A percentile compares a stretch with the other conserved stretches of the same genome.
These are phyloP conservation scores for Penicillium sp. DNA, from an alignment of 2,329 filamentous ascomycete species.

Conservation along the genomic window DNA sequence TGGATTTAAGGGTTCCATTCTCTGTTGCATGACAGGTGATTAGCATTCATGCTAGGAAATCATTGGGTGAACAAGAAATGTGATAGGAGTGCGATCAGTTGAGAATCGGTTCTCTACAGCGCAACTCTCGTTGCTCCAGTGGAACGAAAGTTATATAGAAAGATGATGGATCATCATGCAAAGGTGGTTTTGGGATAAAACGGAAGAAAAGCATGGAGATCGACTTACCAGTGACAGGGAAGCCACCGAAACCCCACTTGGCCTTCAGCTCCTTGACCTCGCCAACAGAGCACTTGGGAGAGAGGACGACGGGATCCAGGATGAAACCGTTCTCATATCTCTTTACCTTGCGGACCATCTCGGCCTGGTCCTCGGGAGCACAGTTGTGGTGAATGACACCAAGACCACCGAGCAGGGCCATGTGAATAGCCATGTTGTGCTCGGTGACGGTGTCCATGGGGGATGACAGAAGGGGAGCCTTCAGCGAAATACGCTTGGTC, in stretches of 20 bases:
- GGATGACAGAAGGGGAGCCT: slow-evolving; percentile 94
- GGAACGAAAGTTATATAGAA: slow-evolving; percentile 99
- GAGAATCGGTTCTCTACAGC: slow-evolving; percentile 69
- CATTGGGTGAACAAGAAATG: slow-evolving; percentile 4
- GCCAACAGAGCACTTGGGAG: slow-evolving; percentile 79
- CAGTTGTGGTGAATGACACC: slow-evolving; percentile 99
- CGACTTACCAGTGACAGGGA: slow-evolving; percentile 92
- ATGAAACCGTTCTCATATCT: slow-evolving; percentile 99
- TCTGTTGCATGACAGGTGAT: slow-evolving; percentile 55
- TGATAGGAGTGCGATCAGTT: slow-evolving; percentile 44
- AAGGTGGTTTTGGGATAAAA: slow-evolving; percentile 17
- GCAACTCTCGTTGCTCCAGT: slow-evolving; percentile 86
- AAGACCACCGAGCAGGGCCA: slow-evolving; percentile 54
- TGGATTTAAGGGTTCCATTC: slow-evolving; percentile 86
- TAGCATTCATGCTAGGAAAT: slow-evolving; percentile 13
- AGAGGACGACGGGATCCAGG: slow-evolving; percentile 88
- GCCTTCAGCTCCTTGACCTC: slow-evolving; percentile 92
- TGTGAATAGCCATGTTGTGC: slow-evolving; percentile 99
- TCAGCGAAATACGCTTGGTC: slow-evolving; percentile 92
- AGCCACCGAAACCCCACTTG: slow-evolving; percentile 97
- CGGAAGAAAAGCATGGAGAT: slow-evolving; percentile 16
- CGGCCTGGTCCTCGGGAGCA: slow-evolving; percentile 92
- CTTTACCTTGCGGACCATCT: slow-evolving; percentile 99
- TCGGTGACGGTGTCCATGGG: slow-evolving; percentile 99
- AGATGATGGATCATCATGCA: slow-evolving; percentile 67